Evolutionary conservation across 306 rosid species (phyloP).

Genomic region (Sindora glabra): DNA sequence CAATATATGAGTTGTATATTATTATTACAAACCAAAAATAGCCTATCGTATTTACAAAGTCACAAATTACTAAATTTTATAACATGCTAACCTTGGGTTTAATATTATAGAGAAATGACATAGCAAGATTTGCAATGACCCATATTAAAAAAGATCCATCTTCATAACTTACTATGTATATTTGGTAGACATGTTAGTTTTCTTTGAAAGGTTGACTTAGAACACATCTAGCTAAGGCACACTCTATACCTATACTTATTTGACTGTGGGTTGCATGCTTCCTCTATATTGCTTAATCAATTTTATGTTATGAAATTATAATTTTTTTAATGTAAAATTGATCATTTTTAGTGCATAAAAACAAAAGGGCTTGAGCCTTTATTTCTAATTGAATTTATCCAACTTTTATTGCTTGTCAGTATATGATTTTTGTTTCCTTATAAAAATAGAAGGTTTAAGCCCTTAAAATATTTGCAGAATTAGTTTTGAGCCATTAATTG

Average conservation of each 20-base stretch:
- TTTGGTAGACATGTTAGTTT: conserved; percentile 42
- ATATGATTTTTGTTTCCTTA: too few species aligned
- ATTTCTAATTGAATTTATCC: too few species aligned
- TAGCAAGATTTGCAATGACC: conserved; percentile 72
- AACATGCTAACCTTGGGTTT: conserved; percentile 52
- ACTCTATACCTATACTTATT: conserved; percentile 22
- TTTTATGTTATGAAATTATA: too few species aligned
- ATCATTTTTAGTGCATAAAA: too few species aligned
- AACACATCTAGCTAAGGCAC: conserved; percentile 84
- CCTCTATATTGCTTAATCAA: too few species aligned
- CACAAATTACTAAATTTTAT: not conserved
- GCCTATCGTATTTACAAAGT: not conserved
- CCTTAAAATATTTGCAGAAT: too few species aligned
- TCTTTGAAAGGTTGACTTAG: conserved; percentile 38
- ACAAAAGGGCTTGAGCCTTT: too few species aligned
- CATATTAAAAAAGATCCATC: conserved; percentile 81
- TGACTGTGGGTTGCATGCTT: conserved; percentile 27
- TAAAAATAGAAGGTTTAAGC: too few species aligned
- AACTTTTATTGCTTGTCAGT: too few species aligned
- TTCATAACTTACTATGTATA: conserved; percentile 74
- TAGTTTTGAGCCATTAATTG: too few species aligned
- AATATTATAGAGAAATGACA: conserved; percentile 40
- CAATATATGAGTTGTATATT: not conserved
- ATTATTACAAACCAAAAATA: conserved; percentile 1
- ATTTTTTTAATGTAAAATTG: too few species aligned